phyloP scores from a whole-genome alignment of 2,329 filamentous ascomycete species.

The Fusarium solani-melongenae region DNA sequence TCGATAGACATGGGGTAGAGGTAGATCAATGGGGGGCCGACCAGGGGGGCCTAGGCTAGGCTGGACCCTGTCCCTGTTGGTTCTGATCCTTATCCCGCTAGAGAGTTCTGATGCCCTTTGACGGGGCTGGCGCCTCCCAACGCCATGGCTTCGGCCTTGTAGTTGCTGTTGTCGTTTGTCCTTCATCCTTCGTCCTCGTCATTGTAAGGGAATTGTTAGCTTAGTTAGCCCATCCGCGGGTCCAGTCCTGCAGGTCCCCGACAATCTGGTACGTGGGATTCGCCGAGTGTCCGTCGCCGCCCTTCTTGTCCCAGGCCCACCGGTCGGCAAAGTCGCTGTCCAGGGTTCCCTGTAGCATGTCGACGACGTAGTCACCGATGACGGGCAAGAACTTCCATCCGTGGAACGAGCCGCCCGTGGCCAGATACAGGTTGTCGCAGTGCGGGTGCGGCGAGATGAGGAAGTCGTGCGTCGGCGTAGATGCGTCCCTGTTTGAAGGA shows the following conservation, averaged over 20 bases:
- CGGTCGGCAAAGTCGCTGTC: constrained; percentile 51
- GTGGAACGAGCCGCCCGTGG: constrained; percentile 72
- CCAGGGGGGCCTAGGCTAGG: background rate
- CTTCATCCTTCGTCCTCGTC: background rate
- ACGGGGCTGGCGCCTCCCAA: constrained; percentile 10
- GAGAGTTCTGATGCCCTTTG: background rate
- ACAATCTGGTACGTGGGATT: constrained; percentile 56
- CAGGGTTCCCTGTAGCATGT: constrained; percentile 58
- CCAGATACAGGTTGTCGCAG: constrained; percentile 66
- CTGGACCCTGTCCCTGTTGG: background rate
- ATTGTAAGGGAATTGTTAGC: background rate
- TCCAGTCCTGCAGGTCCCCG: constrained; percentile 54
- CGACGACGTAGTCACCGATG: constrained; percentile 68
- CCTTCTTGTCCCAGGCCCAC: constrained; percentile 60
- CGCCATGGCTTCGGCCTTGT: constrained; percentile 7
- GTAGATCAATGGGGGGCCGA: background rate
- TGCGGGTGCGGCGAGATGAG: constrained; percentile 65
- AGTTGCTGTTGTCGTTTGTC: background rate
- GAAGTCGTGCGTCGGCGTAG: constrained; percentile 71
- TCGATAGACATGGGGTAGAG: background rate
- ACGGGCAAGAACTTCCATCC: constrained; percentile 74
- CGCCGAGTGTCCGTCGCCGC: constrained; percentile 53
- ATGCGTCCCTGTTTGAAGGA: constrained; percentile 62
- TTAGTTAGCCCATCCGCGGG: constrained; percentile 45
- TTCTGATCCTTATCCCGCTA: constrained; percentile 3